Base-by-base conservation (phyloP, 148 eudicot genomes). In the Chenopodium suecicum region DNA sequence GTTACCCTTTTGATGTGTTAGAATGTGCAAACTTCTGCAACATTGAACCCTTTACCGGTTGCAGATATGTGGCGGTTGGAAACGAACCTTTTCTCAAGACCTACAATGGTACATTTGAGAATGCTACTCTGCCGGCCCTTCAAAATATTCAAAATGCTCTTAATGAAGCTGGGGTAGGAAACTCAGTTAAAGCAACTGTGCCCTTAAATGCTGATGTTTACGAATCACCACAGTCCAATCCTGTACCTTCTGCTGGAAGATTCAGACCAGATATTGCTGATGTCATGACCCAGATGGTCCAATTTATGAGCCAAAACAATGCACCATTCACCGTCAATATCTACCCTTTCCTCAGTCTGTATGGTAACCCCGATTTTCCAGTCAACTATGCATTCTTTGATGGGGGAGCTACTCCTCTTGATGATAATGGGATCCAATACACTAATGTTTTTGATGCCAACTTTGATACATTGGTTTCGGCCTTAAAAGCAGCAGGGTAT, bases 51-150 rank as follows among this genome's bases (percentile, higher is more conserved):
- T 76, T n/a, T 7, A 77, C 10, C 63, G 73, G 16, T 77, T 80
- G 78, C 91, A 95, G 98, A 85, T 92, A 91, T 81, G 98, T 95
- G 41, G 98, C 94, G 16, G 97, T 95, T 65, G 98, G 98, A 71
- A 95, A 94, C 70, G 97, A 92, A 83, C 99, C 99, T 31, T 93
- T 95, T 76, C 89, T 95, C 63, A 85, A 80, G 70, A 56, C 94
- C 56, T 95, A 95, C 88, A 92, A 92, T 76, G 78, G 83, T 69
- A 85, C 93, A 19, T 95, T 88, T 77, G 50, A 86, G 32, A 89
- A 88, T 27, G 27, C 76, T 68, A 94, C 97, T 13, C 86, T 92
- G 27, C 99, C 97, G 25, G 99, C 95, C 66, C 97, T 95, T 19
- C 80, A 83, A 72, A 95, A 94, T 81, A 90, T 95, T 87, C 99